phyloP scores from a whole-genome alignment of 306 rosid species.

The Styphnolobium japonicum region DNA sequence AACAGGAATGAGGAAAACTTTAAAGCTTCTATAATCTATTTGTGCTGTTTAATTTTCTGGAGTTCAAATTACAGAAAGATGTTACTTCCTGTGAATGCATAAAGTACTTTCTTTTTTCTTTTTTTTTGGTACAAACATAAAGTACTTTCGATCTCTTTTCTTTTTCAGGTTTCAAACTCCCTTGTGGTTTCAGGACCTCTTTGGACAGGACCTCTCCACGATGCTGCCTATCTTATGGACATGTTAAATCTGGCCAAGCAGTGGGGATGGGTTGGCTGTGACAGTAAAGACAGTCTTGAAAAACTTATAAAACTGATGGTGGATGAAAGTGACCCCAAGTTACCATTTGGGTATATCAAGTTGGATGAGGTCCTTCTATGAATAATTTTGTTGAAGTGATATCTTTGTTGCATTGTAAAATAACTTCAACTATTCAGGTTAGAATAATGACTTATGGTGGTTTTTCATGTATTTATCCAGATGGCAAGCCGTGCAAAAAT shows the following conservation, averaged over 20 bases:
- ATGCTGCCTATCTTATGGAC: constrained; percentile 55
- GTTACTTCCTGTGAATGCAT: constrained; percentile 4
- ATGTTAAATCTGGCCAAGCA: constrained; percentile 73
- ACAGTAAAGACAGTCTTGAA: constrained; percentile 61
- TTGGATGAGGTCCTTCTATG: constrained; percentile 70
- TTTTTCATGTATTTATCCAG: constrained; percentile 35
- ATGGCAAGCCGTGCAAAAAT: constrained; percentile 93
- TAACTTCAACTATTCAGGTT: neutral
- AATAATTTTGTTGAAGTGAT: neutral
- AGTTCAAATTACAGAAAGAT: neutral
- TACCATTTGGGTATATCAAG: constrained; percentile 86
- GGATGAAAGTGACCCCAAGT: constrained; percentile 84
- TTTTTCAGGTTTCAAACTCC: constrained; percentile 58
- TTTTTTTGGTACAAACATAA: too few relatives aligned
- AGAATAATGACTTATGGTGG: neutral
- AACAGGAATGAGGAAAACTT: neutral
- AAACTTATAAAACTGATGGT: constrained; percentile 73
- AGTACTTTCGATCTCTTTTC: neutral
- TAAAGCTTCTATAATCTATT: neutral
- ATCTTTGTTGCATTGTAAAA: constrained; percentile 12
- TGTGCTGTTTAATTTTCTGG: neutral
- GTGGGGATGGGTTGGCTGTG: constrained; percentile 79
- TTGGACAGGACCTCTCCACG: constrained; percentile 95
- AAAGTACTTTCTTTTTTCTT: constrained; percentile 10
- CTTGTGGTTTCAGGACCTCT: constrained; percentile 89